Base-by-base conservation (phyloP, 352 stramenopile genomes). In the Pythium biforme region DNA sequence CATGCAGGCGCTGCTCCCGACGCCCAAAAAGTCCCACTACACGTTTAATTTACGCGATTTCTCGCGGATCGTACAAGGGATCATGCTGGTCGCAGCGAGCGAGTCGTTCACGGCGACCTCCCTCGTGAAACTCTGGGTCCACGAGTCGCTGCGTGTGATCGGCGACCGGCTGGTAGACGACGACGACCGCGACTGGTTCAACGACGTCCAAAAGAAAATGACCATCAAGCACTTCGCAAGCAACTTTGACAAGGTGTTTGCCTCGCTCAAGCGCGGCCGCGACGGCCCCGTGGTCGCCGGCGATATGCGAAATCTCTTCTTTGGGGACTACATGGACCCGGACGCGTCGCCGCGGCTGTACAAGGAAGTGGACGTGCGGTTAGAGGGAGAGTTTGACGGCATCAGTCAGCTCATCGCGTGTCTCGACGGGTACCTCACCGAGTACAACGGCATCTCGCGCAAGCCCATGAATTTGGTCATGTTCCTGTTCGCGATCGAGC, bases 11-110 rank as follows among this genome's bases (percentile, higher is more conserved):
- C 72, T 98, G 29, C 78, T 98, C 4, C 93, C 94, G 26, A 98
- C 95, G 14, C 95, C 95, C 0, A 90, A 92, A 26, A 98, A 98
- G 75, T 96, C 86, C 17, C 95, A 98, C 74, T 98, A 98, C 74
- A 98, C 94, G 17, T 98, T 98, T 73, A 98, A 98, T 49, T 62
- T 98, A 52, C 83, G 94, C 7, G 94, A 98, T 66, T 98, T 98
- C 56, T 91, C 85, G 33, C 76, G 93, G 46, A 92, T 98, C 34
- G 85, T 98, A 8, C 94, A 98, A 59, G 94, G 94, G 27, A 89
- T 98, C 26, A 93, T 98, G 76, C 75, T 98, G 15, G 86, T 97
- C 4, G 77, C 85, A 6, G 74, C 88, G 1, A 92, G 74, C 34
- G 89, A 97, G 14, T 59, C 79, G 31, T 97, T 98, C 34, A 82